A percentile compares a stretch with the other conserved stretches of the same genome.
These are phyloP conservation scores for Barnettozyma sucrosica DNA, from an alignment of 805 yeast genomes.

Conservation along the genomic window DNA sequence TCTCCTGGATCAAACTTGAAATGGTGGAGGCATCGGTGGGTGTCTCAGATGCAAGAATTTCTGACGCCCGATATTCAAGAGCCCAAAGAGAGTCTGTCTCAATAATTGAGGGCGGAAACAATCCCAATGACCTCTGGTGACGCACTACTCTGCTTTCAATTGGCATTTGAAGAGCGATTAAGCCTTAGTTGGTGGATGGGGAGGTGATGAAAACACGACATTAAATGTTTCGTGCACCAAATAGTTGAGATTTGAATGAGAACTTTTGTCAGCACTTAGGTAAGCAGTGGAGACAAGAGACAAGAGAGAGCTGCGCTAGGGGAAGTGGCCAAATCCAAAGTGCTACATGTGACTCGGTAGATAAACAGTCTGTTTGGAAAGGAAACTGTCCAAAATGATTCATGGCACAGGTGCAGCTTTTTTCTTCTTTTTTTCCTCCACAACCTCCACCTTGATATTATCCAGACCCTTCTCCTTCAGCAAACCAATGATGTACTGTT, in stretches of 20 bases:
- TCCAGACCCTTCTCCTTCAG: constrained; percentile 77
- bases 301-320: no score
- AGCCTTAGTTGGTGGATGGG: not conserved
- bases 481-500: constrained; percentile 61
- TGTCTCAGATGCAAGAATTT: not conserved
- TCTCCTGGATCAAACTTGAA: not conserved
- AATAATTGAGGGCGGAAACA: not conserved
- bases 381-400: not conserved
- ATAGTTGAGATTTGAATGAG: not conserved
- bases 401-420: constrained; percentile 27
- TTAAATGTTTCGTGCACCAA: not conserved
- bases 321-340: no score
- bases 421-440: constrained; percentile 76
- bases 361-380: not conserved
- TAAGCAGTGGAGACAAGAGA: not conserved
- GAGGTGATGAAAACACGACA: not conserved
- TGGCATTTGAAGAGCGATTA: not conserved
- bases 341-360: not conserved
- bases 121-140: constrained; percentile 1
- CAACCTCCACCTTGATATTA: constrained; percentile 83
- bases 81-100: not conserved
- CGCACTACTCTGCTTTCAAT: not conserved
- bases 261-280: not conserved
- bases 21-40: not conserved
- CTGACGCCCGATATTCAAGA: not conserved